Evolutionary conservation across 1,284 basidiomycete genomes (phyloP).

Genomic region (Cryptococcus sp.): DNA sequence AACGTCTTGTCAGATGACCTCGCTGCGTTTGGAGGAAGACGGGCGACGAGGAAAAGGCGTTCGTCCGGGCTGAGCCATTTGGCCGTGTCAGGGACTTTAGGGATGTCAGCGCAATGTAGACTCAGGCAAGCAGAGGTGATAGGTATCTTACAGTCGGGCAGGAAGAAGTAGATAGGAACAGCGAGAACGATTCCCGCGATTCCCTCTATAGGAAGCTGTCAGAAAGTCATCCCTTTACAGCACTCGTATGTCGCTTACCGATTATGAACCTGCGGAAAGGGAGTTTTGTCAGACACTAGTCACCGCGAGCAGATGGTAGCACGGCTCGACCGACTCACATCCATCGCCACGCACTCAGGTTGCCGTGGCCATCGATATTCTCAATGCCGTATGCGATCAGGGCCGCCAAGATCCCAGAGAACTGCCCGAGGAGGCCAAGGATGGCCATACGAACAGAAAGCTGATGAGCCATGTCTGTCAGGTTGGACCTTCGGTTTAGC

Average conservation of each 20-base stretch:
- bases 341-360: conserved; percentile 10
- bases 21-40: conserved; percentile 14
- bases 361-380: conserved; percentile 13
- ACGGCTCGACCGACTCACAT: background rate
- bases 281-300: background rate
- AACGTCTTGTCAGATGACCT: conserved; percentile 14
- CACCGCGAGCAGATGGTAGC: background rate
- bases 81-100: conserved; percentile 9
- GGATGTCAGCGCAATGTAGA: background rate
- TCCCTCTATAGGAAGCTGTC: background rate
- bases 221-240: too few relatives aligned
- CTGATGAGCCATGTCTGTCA: background rate
- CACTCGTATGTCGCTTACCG: background rate
- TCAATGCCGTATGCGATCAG: conserved; percentile 12
- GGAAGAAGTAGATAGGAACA: conserved; percentile 8
- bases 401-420: conserved; percentile 18
- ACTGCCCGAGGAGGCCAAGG: conserved; percentile 11
- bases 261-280: conserved; percentile 8
- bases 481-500: background rate
- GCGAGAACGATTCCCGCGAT: conserved; percentile 5
- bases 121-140: background rate
- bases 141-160: conserved; percentile 8
- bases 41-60: conserved; percentile 7
- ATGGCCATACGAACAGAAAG: conserved; percentile 2
- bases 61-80: conserved; percentile 15